Percentiles rank a stretch among this genome's conserved stretches.
Conservation (phyloP, 768 basidiomycete species). For the Suillus placidus region DNA sequence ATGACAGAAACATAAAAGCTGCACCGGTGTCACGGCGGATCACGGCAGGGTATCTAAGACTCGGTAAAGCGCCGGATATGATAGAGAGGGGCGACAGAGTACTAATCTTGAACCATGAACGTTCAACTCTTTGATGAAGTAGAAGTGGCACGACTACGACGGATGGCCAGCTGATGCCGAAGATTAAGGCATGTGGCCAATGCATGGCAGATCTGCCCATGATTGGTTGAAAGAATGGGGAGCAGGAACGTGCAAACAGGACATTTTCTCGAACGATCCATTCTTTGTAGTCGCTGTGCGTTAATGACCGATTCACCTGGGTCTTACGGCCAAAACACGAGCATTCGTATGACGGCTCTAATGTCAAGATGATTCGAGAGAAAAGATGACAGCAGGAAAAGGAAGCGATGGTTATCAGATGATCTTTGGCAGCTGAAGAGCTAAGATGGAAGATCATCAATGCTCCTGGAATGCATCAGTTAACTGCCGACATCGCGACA, state of each 20-base stretch:
- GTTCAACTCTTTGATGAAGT: background rate
- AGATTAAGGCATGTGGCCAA: constrained; percentile 1
- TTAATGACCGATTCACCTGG: constrained; percentile 27
- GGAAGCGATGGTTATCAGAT: constrained; percentile 13
- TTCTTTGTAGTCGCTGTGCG: constrained; percentile 15
- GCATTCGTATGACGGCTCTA: background rate
- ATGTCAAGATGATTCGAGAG: background rate
- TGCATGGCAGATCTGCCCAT: constrained; percentile 7
- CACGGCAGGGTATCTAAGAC: constrained; percentile 1
- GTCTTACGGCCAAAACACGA: constrained; percentile 2
- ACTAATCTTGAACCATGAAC: constrained; percentile 5
- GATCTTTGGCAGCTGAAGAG: constrained; percentile 11
- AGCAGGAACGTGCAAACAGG: background rate
- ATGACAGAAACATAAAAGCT: background rate
- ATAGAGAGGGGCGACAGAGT: background rate
- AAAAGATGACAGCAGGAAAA: background rate
- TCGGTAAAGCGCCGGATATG: constrained; percentile 4
- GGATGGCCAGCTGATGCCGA: background rate
- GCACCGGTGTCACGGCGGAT: background rate
- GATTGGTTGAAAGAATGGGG: background rate
- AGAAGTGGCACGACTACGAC: background rate
- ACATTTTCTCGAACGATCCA: constrained; percentile 11
- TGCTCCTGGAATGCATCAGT: constrained; percentile 5
- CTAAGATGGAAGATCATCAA: constrained; percentile 18
- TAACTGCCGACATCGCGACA: constrained; percentile 1